These are phyloP conservation scores for Diddensiella caesifluorescens DNA, from an alignment of 805 yeast species.

Conservation along the genomic window DNA sequence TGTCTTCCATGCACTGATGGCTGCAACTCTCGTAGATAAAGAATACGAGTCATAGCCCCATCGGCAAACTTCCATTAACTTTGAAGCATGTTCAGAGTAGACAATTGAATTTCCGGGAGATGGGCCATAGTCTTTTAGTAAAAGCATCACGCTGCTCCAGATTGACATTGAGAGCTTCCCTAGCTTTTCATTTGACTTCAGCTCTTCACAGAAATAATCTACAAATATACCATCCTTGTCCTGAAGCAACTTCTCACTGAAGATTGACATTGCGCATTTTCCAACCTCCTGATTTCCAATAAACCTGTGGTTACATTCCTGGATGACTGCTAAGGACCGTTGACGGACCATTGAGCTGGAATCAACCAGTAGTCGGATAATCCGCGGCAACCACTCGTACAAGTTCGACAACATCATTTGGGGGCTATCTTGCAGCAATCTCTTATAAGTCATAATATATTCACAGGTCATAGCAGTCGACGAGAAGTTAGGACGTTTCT, in stretches of 20 bases:
- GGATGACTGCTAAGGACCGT: slow-evolving; percentile 15
- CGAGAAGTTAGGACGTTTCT: slow-evolving; percentile 13
- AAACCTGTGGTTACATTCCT: slow-evolving; percentile 14
- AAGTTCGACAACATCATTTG: slow-evolving; percentile 14
- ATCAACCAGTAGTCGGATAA: slow-evolving; percentile 11
- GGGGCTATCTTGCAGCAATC: slow-evolving; percentile 11
- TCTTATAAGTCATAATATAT: slow-evolving; percentile 13
- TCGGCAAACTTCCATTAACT: slow-evolving; percentile 14
- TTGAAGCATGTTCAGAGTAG: slow-evolving; percentile 15
- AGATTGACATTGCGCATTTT: slow-evolving; percentile 2
- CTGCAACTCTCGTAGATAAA: slow-evolving; percentile 14
- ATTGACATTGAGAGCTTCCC: slow-evolving; percentile 16
- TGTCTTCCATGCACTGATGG: slow-evolving; percentile 19
- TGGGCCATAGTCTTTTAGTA: slow-evolving; percentile 15
- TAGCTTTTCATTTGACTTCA: slow-evolving; percentile 7
- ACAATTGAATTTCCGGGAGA: slow-evolving; percentile 12
- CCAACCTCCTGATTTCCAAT: slow-evolving; percentile 14
- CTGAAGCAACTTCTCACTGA: neutral
- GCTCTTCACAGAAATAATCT: neutral
- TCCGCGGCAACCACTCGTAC: slow-evolving; percentile 18
- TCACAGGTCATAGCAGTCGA: slow-evolving; percentile 17
- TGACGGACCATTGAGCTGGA: slow-evolving; percentile 14
- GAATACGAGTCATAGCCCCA: slow-evolving; percentile 14
- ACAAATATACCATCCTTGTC: neutral
- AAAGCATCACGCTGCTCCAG: slow-evolving; percentile 16